A percentile compares a stretch with the other conserved stretches of the same genome.
Conservation (phyloP, 306 rosid genomes). For the Fragaria ananassa region DNA sequence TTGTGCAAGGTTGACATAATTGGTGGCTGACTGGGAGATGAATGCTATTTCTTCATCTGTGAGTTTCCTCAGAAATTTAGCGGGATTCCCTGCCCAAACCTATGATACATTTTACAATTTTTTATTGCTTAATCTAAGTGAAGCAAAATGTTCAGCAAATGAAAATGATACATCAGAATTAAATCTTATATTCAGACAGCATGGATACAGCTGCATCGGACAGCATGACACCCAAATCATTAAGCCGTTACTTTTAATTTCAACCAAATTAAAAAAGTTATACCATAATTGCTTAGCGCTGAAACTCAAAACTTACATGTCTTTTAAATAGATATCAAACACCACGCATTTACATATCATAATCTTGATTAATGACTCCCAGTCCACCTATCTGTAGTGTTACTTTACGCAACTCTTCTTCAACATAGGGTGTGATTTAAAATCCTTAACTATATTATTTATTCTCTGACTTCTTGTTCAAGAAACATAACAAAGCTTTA, state of each 20-base stretch:
- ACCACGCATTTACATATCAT: background rate
- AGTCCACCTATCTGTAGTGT: background rate
- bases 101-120: constrained; percentile 14
- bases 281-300: background rate
- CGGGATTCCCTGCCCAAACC: constrained; percentile 98
- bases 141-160: background rate
- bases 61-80: constrained; percentile 82
- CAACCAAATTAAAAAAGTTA: background rate
- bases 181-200: background rate
- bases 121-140: constrained; percentile 9
- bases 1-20: constrained; percentile 74
- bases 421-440: background rate
- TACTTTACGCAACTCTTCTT: background rate
- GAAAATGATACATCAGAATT: background rate
- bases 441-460: background rate
- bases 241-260: no score
- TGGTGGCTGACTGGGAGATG: constrained; percentile 68
- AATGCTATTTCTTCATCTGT: constrained; percentile 84
- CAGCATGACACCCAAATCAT: background rate
- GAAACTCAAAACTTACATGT: background rate
- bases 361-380: background rate
- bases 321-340: background rate
- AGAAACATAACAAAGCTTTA: background rate
- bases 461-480: background rate
- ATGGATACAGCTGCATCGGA: background rate